A percentile compares a stretch with the other conserved stretches of the same genome.
phyloP scores from a whole-genome alignment of 2,329 filamentous ascomycete species.

The Pyrenophora tritici-repentis region DNA sequence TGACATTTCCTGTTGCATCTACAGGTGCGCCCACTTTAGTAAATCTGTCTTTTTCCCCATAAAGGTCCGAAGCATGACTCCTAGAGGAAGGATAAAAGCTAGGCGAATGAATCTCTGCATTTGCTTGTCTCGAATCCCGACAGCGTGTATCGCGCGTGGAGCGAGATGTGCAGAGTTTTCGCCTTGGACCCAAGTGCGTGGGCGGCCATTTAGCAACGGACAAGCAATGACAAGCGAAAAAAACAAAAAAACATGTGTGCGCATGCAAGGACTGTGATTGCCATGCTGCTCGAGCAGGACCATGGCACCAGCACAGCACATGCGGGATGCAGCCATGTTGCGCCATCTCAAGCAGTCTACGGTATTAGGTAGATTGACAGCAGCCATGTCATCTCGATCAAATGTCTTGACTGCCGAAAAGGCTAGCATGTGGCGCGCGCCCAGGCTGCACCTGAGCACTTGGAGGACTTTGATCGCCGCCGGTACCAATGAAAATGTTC shows the following conservation, averaged over 20 bases:
- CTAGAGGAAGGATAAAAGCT: conserved; percentile 3
- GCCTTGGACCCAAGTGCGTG: conserved; percentile 27
- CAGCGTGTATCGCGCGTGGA: conserved; percentile 27
- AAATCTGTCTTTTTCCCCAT: too few species aligned
- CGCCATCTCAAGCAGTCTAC: conserved; percentile 9
- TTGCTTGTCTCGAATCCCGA: conserved; percentile 10
- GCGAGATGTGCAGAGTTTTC: conserved; percentile 25
- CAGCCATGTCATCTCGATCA: conserved; percentile 22
- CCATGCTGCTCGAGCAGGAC: conserved; percentile 9
- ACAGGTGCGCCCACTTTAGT: too few species aligned
- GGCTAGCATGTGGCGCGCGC: conserved; percentile 21
- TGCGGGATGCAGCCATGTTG: conserved; percentile 17
- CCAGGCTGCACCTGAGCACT: conserved; percentile 27
- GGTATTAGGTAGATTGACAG: conserved; percentile 7
- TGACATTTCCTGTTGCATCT: conserved; percentile 16
- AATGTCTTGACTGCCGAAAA: conserved; percentile 14
- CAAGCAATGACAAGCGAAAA: conserved; percentile 18
- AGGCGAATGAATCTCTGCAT: conserved; percentile 9
- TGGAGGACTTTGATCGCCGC: conserved; percentile 27
- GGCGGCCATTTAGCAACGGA: conserved; percentile 26
- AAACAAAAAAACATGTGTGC: conserved; percentile 12
- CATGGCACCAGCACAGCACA: conserved; percentile 6
- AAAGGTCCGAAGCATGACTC: neutral
- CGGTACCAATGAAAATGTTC: conserved; percentile 27
- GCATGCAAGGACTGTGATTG: conserved; percentile 16